Conservation (phyloP, 2,329 filamentous ascomycete species). For the Aspergillus bombycis region DNA sequence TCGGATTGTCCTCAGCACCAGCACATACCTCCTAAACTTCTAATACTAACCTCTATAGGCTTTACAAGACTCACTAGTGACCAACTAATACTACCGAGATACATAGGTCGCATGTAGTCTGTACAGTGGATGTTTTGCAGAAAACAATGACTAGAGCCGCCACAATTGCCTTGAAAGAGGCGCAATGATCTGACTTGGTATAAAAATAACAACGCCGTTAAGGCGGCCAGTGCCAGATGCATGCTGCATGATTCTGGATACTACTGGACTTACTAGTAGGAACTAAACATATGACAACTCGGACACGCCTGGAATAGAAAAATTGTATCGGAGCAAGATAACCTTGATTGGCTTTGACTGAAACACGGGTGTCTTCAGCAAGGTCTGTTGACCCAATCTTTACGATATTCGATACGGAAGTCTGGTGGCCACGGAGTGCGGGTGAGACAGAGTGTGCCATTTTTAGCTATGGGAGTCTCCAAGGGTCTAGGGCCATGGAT, state of each 20-base stretch:
- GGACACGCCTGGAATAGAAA: slow-evolving; percentile 10
- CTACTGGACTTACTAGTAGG: not conserved
- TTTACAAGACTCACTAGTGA: not conserved
- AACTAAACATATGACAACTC: slow-evolving; percentile 13
- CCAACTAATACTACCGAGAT: not conserved
- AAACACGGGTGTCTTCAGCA: slow-evolving; percentile 10
- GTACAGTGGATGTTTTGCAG: slow-evolving; percentile 4
- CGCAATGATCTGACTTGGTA: slow-evolving; percentile 1
- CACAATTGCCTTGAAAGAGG: not conserved
- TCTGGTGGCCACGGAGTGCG: not conserved
- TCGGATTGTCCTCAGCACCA: not conserved
- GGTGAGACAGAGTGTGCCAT: slow-evolving; percentile 29
- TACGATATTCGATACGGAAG: slow-evolving; percentile 4
- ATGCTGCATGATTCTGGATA: slow-evolving; percentile 5
- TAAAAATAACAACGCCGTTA: slow-evolving; percentile 20
- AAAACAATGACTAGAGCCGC: not conserved
- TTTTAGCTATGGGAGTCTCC: slow-evolving; percentile 21
- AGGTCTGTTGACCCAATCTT: slow-evolving; percentile 6
- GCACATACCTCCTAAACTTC: not conserved
- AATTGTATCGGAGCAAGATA: slow-evolving; percentile 3
- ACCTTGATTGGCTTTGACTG: slow-evolving; percentile 15
- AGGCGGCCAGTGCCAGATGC: slow-evolving; percentile 8
- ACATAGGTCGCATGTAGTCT: not conserved
- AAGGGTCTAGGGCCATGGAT: slow-evolving; percentile 20
- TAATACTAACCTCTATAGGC: not conserved